Conservation (phyloP, 805 yeast genomes). For the Starmerella khaoyaiensis region DNA sequence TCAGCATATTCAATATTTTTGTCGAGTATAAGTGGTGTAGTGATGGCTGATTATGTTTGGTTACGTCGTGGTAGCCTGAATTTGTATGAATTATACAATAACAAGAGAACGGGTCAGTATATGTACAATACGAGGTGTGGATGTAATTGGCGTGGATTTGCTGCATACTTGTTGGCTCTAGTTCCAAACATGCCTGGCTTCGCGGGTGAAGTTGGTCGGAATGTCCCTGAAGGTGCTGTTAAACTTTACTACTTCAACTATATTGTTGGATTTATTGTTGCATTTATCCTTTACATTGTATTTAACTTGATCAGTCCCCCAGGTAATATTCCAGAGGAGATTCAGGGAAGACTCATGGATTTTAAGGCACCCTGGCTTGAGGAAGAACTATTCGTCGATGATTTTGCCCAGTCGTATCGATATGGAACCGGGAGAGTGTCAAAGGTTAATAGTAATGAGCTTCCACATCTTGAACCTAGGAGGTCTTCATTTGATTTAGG, state of each 20-base stretch:
- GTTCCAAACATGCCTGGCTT: conserved; percentile 78
- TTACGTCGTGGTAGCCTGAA: conserved; percentile 61
- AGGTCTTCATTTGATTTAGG: too few species aligned
- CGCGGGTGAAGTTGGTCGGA: conserved; percentile 63
- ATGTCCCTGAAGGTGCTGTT: conserved; percentile 68
- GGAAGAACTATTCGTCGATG: conserved; percentile 20
- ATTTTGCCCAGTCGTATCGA: conserved; percentile 17
- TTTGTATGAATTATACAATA: conserved; percentile 51
- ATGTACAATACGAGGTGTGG: conserved; percentile 47
- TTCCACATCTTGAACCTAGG: not conserved
- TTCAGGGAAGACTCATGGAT: conserved; percentile 16
- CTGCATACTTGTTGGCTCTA: conserved; percentile 69
- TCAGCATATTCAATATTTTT: conserved; percentile 74
- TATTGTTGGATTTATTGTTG: conserved; percentile 57
- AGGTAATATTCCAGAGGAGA: conserved; percentile 14
- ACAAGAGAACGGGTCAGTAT: conserved; percentile 37
- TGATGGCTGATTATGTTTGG: conserved; percentile 42
- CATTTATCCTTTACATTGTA: conserved; percentile 43
- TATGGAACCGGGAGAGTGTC: conserved; percentile 11
- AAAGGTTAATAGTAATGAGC: not conserved
- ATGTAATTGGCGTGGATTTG: conserved; percentile 71
- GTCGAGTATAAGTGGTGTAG: conserved; percentile 69
- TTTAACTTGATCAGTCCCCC: conserved; percentile 26
- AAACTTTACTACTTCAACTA: conserved; percentile 60
- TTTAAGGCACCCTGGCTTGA: conserved; percentile 22